Percentiles rank a stretch among this genome's conserved stretches.
Evolutionary conservation across 768 basidiomycete genomes (phyloP).

Genomic region (Kockovaella imperatae): DNA sequence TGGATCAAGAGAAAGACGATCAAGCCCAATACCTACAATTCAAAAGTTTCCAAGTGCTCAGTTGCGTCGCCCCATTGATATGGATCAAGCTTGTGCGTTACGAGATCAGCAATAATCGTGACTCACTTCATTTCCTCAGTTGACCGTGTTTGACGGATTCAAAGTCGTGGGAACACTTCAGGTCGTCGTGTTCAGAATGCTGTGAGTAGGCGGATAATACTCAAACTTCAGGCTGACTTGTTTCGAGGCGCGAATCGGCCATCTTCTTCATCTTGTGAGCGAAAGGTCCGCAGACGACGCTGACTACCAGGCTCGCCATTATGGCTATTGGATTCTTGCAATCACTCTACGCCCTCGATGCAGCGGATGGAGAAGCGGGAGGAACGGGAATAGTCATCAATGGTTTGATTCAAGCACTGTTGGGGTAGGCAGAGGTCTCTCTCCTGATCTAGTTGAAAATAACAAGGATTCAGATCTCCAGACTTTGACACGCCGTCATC

Average conservation of each 20-base stretch:
- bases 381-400: constrained; percentile 55
- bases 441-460: not conserved
- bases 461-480: constrained; percentile 29
- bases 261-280: constrained; percentile 72
- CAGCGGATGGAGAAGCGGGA: constrained; percentile 71
- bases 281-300: not conserved
- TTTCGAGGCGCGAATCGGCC: constrained; percentile 62
- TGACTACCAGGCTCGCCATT: constrained; percentile 54
- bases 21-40: constrained; percentile 47
- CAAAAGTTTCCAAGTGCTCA: constrained; percentile 77
- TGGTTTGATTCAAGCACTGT: constrained; percentile 65
- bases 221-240: constrained; percentile 5
- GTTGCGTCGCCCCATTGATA: constrained; percentile 78
- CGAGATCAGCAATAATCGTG: not conserved
- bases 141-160: constrained; percentile 42
- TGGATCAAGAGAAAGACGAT: constrained; percentile 40
- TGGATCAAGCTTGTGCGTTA: constrained; percentile 51
- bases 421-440: constrained; percentile 54
- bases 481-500: constrained; percentile 42
- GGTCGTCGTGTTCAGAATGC: constrained; percentile 85
- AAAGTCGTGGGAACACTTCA: constrained; percentile 74
- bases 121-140: constrained; percentile 10
- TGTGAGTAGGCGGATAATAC: constrained; percentile 42
- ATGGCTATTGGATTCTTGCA: constrained; percentile 78
- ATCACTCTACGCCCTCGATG: constrained; percentile 80